Conservation (phyloP, 192 early-diverging fungal species). For the Backusella morwellensis region DNA sequence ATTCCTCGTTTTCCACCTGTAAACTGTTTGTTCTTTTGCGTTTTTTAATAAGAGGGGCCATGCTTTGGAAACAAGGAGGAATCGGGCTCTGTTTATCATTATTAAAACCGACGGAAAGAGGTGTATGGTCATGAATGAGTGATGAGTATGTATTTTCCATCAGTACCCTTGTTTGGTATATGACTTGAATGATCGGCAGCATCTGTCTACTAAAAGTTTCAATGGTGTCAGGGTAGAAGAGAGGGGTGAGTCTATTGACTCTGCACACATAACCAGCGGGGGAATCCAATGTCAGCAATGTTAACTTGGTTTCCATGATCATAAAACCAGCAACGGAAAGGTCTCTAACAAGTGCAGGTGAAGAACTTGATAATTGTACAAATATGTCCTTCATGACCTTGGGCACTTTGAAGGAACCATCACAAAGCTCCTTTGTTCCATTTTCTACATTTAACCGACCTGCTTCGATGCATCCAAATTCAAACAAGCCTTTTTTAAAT, state of each 20-base stretch:
- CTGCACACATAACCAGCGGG: neutral
- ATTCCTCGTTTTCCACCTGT: too few relatives aligned
- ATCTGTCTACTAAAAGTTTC: neutral
- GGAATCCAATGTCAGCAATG: too few relatives aligned
- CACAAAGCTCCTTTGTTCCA: neutral
- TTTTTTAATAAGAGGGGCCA: too few relatives aligned
- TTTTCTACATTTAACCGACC: neutral
- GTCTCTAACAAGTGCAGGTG: neutral
- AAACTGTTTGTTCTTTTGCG: too few relatives aligned
- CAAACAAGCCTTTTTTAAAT: neutral
- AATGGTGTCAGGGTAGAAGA: neutral
- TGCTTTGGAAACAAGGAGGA: neutral
- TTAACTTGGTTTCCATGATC: too few relatives aligned
- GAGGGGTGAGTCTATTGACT: neutral
- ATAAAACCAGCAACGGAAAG: neutral
- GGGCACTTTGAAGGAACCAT: neutral
- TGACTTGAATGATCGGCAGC: neutral
- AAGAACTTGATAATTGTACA: neutral
- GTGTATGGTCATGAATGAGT: too few relatives aligned
- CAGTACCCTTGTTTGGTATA: neutral
- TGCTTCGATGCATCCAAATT: neutral
- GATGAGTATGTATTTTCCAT: neutral
- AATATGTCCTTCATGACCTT: neutral
- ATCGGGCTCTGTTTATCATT: neutral
- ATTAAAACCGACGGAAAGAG: neutral